These are phyloP conservation scores for Cadophora sp. DNA, from an alignment of 2,329 filamentous ascomycete species.

Conservation along the genomic window DNA sequence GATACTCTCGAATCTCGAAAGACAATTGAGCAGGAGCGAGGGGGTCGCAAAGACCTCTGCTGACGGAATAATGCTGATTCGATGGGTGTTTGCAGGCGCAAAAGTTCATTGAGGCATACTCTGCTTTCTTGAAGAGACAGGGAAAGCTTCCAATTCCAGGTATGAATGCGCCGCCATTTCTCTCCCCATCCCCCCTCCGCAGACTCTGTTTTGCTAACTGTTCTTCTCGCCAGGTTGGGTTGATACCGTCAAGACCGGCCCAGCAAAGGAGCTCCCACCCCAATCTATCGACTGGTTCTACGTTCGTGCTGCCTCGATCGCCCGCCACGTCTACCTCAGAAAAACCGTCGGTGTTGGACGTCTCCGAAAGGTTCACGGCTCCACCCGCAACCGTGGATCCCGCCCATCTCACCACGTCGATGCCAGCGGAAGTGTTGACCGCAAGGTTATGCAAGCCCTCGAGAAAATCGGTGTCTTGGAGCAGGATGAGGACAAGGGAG, in stretches of 20 bases:
- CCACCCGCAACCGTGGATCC: conserved; percentile 94
- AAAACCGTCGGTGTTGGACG: conserved; percentile 99
- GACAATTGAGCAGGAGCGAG: conserved; percentile 70
- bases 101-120: conserved; percentile 88
- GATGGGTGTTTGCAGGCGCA: conserved; percentile 67
- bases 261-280: conserved; percentile 95
- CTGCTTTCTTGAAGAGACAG: conserved; percentile 91
- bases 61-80: conserved; percentile 77
- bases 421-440: conserved; percentile 93
- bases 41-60: conserved; percentile 75
- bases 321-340: conserved; percentile 98
- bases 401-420: conserved; percentile 94
- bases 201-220: conserved; percentile 33
- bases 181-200: not conserved
- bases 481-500: conserved; percentile 98
- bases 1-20: conserved; percentile 33
- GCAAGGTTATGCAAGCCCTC: conserved; percentile 95
- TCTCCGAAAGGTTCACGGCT: conserved; percentile 94
- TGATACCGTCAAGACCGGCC: conserved; percentile 98
- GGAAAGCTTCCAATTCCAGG: conserved; percentile 91
- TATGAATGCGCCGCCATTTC: conserved; percentile 55
- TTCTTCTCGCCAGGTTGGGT: conserved; percentile 77
- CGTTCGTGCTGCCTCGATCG: conserved; percentile 89
- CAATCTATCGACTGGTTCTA: conserved; percentile 99
- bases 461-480: conserved; percentile 99